A percentile compares a stretch with the other conserved stretches of the same genome.
Evolutionary conservation across 2,329 filamentous ascomycete species (phyloP).

Genomic region (Pyrenophora teres): DNA sequence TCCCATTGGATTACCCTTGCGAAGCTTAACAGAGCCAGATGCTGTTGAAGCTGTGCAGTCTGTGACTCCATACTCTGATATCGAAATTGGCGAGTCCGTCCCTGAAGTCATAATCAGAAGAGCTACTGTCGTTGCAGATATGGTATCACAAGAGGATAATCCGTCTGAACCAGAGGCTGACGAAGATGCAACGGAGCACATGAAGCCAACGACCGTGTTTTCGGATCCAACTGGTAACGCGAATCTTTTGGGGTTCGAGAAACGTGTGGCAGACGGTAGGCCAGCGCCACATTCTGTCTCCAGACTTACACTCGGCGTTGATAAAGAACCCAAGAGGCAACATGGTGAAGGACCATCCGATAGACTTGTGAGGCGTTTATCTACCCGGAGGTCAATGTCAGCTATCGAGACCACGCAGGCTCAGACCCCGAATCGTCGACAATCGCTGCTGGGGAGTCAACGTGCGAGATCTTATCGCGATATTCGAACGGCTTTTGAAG

Average conservation of each 20-base stretch:
- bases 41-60: background rate
- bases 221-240: too few species aligned
- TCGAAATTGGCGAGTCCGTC: background rate
- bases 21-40: background rate
- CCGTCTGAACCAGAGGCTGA: too few species aligned
- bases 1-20: background rate
- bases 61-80: background rate
- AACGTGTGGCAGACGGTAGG: too few species aligned
- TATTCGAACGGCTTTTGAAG: slow-evolving; percentile 29
- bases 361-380: slow-evolving; percentile 22
- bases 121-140: slow-evolving; percentile 1
- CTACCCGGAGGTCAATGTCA: slow-evolving; percentile 14
- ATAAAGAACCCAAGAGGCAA: slow-evolving; percentile 1
- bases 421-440: slow-evolving; percentile 1
- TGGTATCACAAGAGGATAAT: slow-evolving; percentile 1
- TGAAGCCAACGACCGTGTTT: too few species aligned
- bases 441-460: slow-evolving; percentile 5
- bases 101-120: slow-evolving; percentile 15
- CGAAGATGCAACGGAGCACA: too few species aligned
- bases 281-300: too few species aligned
- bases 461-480: slow-evolving; percentile 23
- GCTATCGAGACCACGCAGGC: slow-evolving; percentile 27
- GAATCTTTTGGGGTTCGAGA: too few species aligned
- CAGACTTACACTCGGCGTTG: background rate
- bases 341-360: slow-evolving; percentile 8